Conservation (phyloP, 2,329 filamentous ascomycete genomes). For the Clonostachys byssicola region DNA sequence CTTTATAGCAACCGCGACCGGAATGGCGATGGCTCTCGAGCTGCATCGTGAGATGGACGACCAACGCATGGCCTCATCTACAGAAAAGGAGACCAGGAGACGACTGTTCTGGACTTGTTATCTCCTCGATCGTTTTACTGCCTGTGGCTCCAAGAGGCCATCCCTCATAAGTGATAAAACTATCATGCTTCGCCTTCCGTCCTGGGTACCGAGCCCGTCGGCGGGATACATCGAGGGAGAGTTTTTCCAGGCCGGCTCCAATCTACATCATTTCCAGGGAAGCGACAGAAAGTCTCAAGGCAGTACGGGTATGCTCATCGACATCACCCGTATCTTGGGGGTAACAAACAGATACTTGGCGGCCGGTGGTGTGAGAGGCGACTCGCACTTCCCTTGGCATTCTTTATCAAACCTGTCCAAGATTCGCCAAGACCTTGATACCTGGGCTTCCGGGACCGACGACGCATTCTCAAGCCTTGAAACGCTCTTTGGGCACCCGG, state of each 20-base stretch:
- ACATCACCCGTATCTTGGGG: slow-evolving; percentile 78
- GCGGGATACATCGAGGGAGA: slow-evolving; percentile 68
- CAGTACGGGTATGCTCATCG: slow-evolving; percentile 76
- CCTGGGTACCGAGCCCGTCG: slow-evolving; percentile 62
- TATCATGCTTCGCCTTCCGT: slow-evolving; percentile 70
- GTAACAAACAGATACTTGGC: slow-evolving; percentile 81
- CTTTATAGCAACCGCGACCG: slow-evolving; percentile 64
- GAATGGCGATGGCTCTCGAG: slow-evolving; percentile 80
- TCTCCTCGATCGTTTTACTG: slow-evolving; percentile 77
- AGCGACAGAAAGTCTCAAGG: slow-evolving; percentile 68
- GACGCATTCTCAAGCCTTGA: slow-evolving; percentile 75
- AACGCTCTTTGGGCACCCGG: slow-evolving; percentile 69
- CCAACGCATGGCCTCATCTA: slow-evolving; percentile 30
- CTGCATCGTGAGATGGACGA: slow-evolving; percentile 72
- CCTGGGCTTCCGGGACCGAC: slow-evolving; percentile 79
- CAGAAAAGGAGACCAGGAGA: slow-evolving; percentile 70
- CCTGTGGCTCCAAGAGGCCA: slow-evolving; percentile 76
- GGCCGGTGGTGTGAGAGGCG: slow-evolving; percentile 80
- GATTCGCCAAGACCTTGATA: slow-evolving; percentile 78
- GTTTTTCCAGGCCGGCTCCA: slow-evolving; percentile 76
- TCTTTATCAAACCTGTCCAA: slow-evolving; percentile 80
- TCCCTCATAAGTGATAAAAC: slow-evolving; percentile 76
- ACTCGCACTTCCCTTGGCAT: slow-evolving; percentile 90
- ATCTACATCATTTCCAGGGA: slow-evolving; percentile 67
- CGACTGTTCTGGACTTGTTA: slow-evolving; percentile 90